phyloP scores from a whole-genome alignment of 495 filamentous ascomycete species.

The Podospora tetraspora region DNA sequence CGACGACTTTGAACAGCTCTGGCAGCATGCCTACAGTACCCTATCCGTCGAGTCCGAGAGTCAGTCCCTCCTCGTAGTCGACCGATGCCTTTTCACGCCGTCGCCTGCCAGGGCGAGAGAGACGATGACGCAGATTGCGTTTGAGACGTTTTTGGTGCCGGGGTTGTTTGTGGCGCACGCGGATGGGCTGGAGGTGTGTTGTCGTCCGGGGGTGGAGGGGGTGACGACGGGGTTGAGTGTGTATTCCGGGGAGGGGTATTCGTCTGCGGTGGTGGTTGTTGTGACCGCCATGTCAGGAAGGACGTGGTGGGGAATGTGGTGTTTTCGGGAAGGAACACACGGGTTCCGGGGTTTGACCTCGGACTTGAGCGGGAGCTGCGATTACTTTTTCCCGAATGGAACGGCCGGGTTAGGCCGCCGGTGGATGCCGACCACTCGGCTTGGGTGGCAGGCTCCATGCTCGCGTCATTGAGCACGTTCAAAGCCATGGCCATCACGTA shows the following conservation, averaged over 20 bases:
- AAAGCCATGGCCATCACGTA: not conserved
- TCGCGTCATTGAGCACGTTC: constrained; percentile 9
- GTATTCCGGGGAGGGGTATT: not conserved
- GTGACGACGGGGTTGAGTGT: constrained; percentile 2
- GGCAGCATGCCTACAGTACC: not conserved
- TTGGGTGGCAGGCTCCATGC: constrained; percentile 8
- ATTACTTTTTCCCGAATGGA: not conserved
- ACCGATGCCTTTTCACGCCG: not conserved
- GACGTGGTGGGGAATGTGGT: constrained; percentile 2
- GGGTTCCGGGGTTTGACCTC: not conserved
- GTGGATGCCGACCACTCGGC: constrained; percentile 1
- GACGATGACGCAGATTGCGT: constrained; percentile 8
- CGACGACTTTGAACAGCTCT: not conserved
- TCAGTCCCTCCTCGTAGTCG: constrained; percentile 75
- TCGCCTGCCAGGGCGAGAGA: constrained; percentile 49
- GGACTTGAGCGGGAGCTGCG: constrained; percentile 2
- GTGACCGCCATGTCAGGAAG: constrained; percentile 52
- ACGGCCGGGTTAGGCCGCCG: not conserved
- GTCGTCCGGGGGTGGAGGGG: not conserved
- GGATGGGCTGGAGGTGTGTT: not conserved
- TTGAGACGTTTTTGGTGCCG: constrained; percentile 8
- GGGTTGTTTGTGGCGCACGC: not conserved
- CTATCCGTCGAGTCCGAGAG: constrained; percentile 85
- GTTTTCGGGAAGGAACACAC: constrained; percentile 1
- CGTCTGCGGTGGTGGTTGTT: constrained; percentile 30